Base-by-base conservation (phyloP, 352 stramenopile genomes). In the Pythium folliculosum region DNA sequence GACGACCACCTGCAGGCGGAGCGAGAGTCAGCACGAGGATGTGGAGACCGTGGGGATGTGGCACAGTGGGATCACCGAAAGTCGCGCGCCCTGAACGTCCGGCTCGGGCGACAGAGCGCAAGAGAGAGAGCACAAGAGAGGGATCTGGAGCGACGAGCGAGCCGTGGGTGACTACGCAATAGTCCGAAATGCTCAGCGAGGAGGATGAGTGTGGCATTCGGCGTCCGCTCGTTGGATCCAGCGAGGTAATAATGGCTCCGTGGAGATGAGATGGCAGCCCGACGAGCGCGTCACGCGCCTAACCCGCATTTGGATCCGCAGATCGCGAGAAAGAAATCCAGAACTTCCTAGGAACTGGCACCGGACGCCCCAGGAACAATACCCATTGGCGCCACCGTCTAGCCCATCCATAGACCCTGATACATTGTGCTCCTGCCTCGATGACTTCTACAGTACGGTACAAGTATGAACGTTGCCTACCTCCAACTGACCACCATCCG, bases 11-110 rank as follows among this genome's bases (percentile, higher is more conserved):
- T 13, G 16, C 12, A 45, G 27, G 23, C 2, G 23, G 6, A 32
- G 25, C 16, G 23, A 63, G 56, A 63, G 56, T 63, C 56, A 63
- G 56, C 56, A 63, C 56, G 43, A 63, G 19, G 56, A 63, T 63
- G 56, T 54, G 43, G 56, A 30, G 40, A n/a, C 14, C 50, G 25
- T 1, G 5, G 43, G 1, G 40, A 53, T 63, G 23, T 53, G 56
- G 9, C 17, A 56, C 5, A 38, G 43, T 54, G 30, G 23, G 25
- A 53, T 10, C n/a, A 17, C 30, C 55, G 35, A 63, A 40, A 25
- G 14, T n/a, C 23, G 37, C 44, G 19, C 2, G 17, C 22, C 53
- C 43, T 40, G 53, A 53, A 53, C 56, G 56, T 63, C 56, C 43
- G 56, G 40, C 37, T 32, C 43, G 54, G 25, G 47, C 21, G 22